These are phyloP conservation scores for Peronosclerospora sorghi DNA, from an alignment of 352 stramenopile genomes.

Conservation along the genomic window DNA sequence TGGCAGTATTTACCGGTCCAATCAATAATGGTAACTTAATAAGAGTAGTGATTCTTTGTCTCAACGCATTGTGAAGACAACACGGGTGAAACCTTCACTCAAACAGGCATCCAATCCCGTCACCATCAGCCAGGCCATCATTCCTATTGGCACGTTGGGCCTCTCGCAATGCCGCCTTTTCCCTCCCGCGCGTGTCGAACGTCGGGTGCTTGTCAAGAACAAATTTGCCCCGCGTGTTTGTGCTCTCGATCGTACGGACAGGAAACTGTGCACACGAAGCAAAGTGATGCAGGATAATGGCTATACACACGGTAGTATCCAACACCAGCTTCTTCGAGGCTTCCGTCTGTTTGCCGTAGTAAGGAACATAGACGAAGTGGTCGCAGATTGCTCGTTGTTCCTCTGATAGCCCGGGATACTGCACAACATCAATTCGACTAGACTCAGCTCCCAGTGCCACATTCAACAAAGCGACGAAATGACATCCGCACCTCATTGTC, in stretches of 20 bases:
- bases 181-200: constrained; percentile 24
- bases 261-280: constrained; percentile 46
- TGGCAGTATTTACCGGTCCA: constrained; percentile 8
- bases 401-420: constrained; percentile 36
- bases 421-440: constrained; percentile 1
- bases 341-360: constrained; percentile 33
- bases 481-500: constrained; percentile 45
- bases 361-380: constrained; percentile 47
- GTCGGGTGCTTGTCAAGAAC: constrained; percentile 53
- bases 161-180: constrained; percentile 38
- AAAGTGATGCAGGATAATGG: constrained; percentile 61
- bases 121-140: constrained; percentile 26
- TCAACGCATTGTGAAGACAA: not conserved
- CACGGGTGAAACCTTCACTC: constrained; percentile 9
- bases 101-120: constrained; percentile 42
- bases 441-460: too few relatives aligned
- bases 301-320: constrained; percentile 52
- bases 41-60: constrained; percentile 19
- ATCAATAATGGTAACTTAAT: constrained; percentile 36
- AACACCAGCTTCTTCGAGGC: constrained; percentile 26
- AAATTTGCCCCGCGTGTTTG: constrained; percentile 67
- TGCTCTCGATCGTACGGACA: constrained; percentile 48
- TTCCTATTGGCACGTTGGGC: constrained; percentile 30
- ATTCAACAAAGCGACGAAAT: too few relatives aligned
- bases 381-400: constrained; percentile 61